Base-by-base conservation (phyloP, 768 basidiomycete species). In the Hydnomerulius pinastri region DNA sequence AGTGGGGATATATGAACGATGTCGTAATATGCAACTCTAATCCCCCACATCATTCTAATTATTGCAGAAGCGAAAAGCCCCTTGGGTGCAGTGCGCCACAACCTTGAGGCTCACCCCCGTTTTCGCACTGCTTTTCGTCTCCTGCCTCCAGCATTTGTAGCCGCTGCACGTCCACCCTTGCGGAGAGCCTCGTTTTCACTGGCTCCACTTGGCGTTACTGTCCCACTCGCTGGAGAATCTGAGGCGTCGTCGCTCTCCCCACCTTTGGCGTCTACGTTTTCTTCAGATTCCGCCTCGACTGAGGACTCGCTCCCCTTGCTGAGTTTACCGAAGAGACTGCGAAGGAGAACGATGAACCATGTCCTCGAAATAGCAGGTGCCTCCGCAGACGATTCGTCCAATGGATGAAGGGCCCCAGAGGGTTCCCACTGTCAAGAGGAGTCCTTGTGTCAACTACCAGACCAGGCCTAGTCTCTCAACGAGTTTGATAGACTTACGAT, bases 321-420 rank as follows among this genome's bases (percentile, higher is more conserved):
- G 9, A 47, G 5, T 25, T 32, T 42, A 12, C 27, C 18, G 13
- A 41, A 24, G 43, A 36, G 1, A 58, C 25, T 23, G 75, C 58
- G 6, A 61, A 70, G 54, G 21, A 88, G 65, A 12, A 73, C 61
- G 51, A 84, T 58, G 60, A 87, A 84, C 91, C 91, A 94, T 4
- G 90, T 92, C 44, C 77, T 73, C 27, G 64, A 65, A 24, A 90
- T 55, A 6, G 78, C 73, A n/a, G 91, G 86, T 4, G 70, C 69
- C 2, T 67, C 68, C 15, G 82, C 87, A 4, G 83, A 79, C 21
- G 75, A 78, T 30, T 77, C 71, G 66, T 90, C 81, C 39, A 90
- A 71, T 13, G 75, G 70, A 29, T 84, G 75, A 59, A 83, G 68
- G 12, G 77, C 72, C 6, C 86, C 87, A 4, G 79, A 73, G 9